phyloP scores from a whole-genome alignment of 768 basidiomycete genomes.

The Psilocybe subaeruginosa region DNA sequence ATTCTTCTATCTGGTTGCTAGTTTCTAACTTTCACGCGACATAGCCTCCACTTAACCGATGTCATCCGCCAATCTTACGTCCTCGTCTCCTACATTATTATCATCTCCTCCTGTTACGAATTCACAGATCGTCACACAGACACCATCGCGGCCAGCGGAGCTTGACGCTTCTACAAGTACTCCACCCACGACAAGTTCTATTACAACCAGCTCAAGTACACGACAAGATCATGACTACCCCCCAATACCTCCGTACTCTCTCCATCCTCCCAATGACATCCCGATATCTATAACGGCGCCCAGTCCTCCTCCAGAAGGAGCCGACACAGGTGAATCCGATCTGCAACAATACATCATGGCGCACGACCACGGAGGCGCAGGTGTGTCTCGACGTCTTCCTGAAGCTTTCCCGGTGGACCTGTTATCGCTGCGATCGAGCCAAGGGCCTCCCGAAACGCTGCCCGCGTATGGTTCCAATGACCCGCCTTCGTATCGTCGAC shows the following conservation, averaged over 20 bases:
- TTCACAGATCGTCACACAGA: no score
- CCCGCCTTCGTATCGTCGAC: constrained; percentile 18
- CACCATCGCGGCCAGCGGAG: no score
- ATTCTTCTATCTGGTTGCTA: not conserved
- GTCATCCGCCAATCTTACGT: no score
- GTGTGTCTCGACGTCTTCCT: constrained; percentile 12
- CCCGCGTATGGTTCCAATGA: constrained; percentile 20
- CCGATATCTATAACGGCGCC: not conserved
- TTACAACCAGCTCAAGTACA: not conserved
- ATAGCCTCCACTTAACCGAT: no score
- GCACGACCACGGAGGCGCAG: constrained; percentile 14
- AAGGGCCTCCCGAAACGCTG: constrained; percentile 12
- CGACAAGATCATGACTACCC: not conserved
- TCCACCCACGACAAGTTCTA: not conserved
- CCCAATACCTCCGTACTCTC: not conserved
- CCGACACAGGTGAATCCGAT: constrained; percentile 5
- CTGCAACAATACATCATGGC: constrained; percentile 14
- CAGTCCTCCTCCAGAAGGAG: not conserved
- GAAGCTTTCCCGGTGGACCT: constrained; percentile 18
- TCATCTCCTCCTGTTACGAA: no score
- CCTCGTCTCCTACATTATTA: no score
- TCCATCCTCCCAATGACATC: not conserved
- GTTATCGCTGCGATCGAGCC: constrained; percentile 11
- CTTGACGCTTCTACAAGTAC: not conserved
- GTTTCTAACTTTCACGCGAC: no score